These are phyloP conservation scores for Amoebophrya sp. DNA, from an alignment of 169 alveolate species.

Conservation along the genomic window DNA sequence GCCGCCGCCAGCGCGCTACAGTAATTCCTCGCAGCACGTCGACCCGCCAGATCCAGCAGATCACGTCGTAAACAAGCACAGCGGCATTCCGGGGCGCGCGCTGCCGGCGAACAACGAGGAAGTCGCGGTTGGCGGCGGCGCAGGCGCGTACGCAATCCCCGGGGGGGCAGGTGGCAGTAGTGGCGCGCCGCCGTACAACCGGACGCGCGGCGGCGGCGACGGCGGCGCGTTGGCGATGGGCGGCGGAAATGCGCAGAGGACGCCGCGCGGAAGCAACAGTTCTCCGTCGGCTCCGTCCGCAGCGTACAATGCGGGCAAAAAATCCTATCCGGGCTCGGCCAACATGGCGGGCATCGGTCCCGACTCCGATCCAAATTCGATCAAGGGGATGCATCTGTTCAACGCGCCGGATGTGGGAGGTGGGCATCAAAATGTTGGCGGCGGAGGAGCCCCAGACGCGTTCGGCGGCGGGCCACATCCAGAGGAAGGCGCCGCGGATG, in stretches of 20 bases:
- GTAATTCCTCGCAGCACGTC: too few relatives aligned
- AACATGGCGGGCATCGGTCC: not conserved
- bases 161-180: too few relatives aligned
- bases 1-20: too few relatives aligned
- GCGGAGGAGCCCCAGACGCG: not conserved
- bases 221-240: not conserved
- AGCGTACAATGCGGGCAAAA: too few relatives aligned
- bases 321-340: too few relatives aligned
- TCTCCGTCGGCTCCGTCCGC: too few relatives aligned
- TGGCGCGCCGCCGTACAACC: too few relatives aligned
- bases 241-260: not conserved
- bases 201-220: not conserved
- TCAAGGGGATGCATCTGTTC: not conserved
- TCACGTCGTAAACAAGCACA: too few relatives aligned
- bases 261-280: not conserved
- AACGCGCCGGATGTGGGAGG: not conserved
- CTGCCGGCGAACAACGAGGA: constrained; percentile 1
- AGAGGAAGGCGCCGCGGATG: not conserved
- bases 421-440: too few relatives aligned
- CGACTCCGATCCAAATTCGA: not conserved
- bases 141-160: too few relatives aligned
- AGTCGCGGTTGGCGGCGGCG: not conserved
- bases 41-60: too few relatives aligned
- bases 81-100: too few relatives aligned
- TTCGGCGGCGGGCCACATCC: not conserved